A percentile compares a stretch with the other conserved stretches of the same genome.
Evolutionary conservation across 202 grass and related monocot species (phyloP).

Genomic region (Eragrostis tef): DNA sequence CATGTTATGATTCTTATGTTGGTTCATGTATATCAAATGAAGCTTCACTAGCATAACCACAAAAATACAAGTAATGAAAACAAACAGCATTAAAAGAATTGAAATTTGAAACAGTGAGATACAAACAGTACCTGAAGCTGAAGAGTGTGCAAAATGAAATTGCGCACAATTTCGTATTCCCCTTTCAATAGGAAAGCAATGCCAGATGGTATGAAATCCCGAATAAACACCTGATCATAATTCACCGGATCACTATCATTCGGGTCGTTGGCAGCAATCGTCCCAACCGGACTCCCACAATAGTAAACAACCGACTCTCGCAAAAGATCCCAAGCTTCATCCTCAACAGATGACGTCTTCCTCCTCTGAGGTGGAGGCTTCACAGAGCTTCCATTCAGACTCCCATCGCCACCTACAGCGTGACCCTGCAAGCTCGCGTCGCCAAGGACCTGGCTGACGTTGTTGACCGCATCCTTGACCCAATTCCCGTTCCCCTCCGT

Average conservation of each 20-base stretch:
- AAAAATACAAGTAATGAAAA: conserved; percentile 3
- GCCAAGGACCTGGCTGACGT: conserved; percentile 57
- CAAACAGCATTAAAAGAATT: neutral
- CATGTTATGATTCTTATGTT: neutral
- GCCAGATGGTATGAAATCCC: conserved; percentile 92
- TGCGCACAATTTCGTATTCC: conserved; percentile 89
- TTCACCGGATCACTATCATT: conserved; percentile 77
- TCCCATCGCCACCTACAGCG: conserved; percentile 50
- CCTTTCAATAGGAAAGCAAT: conserved; percentile 89
- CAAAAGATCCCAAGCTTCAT: conserved; percentile 81
- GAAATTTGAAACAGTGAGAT: neutral
- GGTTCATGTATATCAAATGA: conserved; percentile 10
- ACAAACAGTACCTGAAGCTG: conserved; percentile 79
- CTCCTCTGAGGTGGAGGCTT: conserved; percentile 48
- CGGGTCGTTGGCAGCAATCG: conserved; percentile 89
- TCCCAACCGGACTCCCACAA: conserved; percentile 82
- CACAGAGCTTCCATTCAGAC: conserved; percentile 38
- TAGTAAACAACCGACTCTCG: conserved; percentile 81
- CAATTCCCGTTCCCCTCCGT: conserved; percentile 58
- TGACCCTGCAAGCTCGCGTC: conserved; percentile 48
- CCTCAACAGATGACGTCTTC: conserved; percentile 59
- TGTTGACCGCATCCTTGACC: conserved; percentile 55
- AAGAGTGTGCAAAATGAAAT: conserved; percentile 96
- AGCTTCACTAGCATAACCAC: neutral
- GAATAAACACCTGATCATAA: conserved; percentile 93